These are phyloP conservation scores for Chaetomiaceae sp. DNA, from an alignment of 2,329 filamentous ascomycete species.

Conservation along the genomic window DNA sequence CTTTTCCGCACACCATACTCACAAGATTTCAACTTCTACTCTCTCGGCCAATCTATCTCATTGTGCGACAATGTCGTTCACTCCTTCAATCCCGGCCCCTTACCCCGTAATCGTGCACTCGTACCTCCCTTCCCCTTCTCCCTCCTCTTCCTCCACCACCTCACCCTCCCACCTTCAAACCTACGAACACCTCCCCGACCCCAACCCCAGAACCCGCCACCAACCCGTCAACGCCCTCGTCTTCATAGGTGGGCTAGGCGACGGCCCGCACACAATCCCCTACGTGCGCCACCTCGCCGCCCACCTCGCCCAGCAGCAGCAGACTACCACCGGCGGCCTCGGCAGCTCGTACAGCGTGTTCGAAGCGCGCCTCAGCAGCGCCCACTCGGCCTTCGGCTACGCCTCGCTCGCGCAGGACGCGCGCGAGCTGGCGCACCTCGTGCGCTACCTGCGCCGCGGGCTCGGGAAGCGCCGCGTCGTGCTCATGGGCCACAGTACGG, in stretches of 20 bases:
- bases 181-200: conserved; percentile 15
- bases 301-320: conserved; percentile 29
- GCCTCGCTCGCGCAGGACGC: conserved; percentile 47
- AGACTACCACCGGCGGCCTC: conserved; percentile 25
- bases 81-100: not conserved
- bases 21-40: not conserved
- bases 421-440: conserved; percentile 46
- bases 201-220: conserved; percentile 11
- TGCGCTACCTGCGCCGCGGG: conserved; percentile 43
- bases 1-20: not conserved
- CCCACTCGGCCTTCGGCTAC: conserved; percentile 48
- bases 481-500: conserved; percentile 54
- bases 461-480: conserved; percentile 47
- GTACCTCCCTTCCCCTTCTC: not conserved
- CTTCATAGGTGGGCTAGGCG: conserved; percentile 64
- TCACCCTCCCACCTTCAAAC: conserved; percentile 6
- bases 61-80: not conserved
- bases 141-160: not conserved
- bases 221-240: conserved; percentile 50
- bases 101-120: conserved; percentile 10
- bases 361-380: conserved; percentile 50
- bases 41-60: not conserved
- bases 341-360: conserved; percentile 45
- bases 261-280: conserved; percentile 60
- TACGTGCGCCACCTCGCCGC: conserved; percentile 47